Evolutionary conservation across 805 yeast species (phyloP), one percentile per base, ranked within the genome.

Genomic region (Ogataea salicorniae): DNA sequence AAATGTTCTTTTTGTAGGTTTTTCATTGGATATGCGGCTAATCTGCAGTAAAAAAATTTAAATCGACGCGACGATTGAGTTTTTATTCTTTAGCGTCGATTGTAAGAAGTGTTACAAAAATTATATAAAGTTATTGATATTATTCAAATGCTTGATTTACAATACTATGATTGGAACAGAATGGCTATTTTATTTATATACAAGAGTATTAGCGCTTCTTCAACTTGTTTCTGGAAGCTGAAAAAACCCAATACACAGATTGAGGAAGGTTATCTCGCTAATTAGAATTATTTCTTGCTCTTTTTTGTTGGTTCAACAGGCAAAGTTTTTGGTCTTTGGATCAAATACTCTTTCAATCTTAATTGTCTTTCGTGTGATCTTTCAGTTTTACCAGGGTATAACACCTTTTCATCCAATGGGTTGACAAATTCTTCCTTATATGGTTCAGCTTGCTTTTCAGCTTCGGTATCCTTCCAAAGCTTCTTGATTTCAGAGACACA

Each of bases 401-500:
- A 54, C 36, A 88, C 67, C 46, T 76, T 72, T 60, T 77, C 79
- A 65, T 87, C 95, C 17, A 75, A 63, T 17, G 80, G 76, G 54
- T 81, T 80, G 41, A 56, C 56, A 60, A 79, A 73, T 56, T 78
- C 74, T 51, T 70, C 73, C 46, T 56, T 61, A 58, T 57, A 72
- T 51, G 62, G 60, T 52, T 58, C 63, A 54, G 52, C 60, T 36
- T 52, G 61, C 46, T 48, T 54, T 51, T 53, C 58, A 5, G 48
- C 65, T 29, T 58, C 62, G 43, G 63, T 58, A 17, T 74, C 72
- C 35, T 67, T 69, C 87, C 96, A 88, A 39, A 84, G 73, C 48
- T 77, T 72, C 64, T 80, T 83, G 61, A 94, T 85, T 63, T 90
- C 90, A 33, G 77, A 80, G 48, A 88, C 91, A 71, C 99, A 92